Base-by-base conservation (phyloP, 805 yeast species). In the Suhomyces xylopsoci region DNA sequence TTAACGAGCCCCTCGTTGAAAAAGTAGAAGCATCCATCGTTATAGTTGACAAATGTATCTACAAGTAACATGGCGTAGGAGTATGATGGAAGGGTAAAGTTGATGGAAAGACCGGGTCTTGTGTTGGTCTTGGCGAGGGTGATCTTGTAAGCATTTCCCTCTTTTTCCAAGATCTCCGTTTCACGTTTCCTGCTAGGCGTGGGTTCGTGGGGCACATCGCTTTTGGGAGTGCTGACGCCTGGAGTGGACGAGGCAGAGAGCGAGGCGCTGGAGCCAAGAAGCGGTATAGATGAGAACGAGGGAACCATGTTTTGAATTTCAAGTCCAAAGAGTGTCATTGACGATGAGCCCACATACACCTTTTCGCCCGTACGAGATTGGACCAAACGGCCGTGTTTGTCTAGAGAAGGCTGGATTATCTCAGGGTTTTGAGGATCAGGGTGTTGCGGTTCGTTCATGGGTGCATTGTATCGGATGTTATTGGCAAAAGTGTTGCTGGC, bases 1-100 rank as follows among this genome's bases (percentile, higher is more conserved):
- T 87, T 87, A 22, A 87, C 89, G 19, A 87, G 62, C 1, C 96
- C 96, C 65, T 88, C 96, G 63, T 88, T 88, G 71, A 88, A 88
- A 62, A 88, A 88, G 68, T 88, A 88, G 65, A 88, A 88, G 60
- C 96, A 88, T 0, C 92, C 94, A 66, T 87, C 94, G 60, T 88
- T 88, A 65, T 87, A 88, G 49, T 86, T 85, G 50, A 88, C 80
- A 58, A 88, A 88, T 0, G 90, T 84, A 62, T 88, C 93, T 10
- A 88, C 88, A 47, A 88, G 69, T 12, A 86, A 65, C 80, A 85
- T 80, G 6, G 93, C 91, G 65, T 87, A 87, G 3, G 89, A 81
- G 57, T 86, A 87, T 12, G 90, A 83, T 0, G 96, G 96, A 15
- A 88, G 70, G 0, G 89, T 80, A 62, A 87, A 86, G 60, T 85